Conservation (phyloP, 2,329 filamentous ascomycete species). For the Scedosporium boydii region DNA sequence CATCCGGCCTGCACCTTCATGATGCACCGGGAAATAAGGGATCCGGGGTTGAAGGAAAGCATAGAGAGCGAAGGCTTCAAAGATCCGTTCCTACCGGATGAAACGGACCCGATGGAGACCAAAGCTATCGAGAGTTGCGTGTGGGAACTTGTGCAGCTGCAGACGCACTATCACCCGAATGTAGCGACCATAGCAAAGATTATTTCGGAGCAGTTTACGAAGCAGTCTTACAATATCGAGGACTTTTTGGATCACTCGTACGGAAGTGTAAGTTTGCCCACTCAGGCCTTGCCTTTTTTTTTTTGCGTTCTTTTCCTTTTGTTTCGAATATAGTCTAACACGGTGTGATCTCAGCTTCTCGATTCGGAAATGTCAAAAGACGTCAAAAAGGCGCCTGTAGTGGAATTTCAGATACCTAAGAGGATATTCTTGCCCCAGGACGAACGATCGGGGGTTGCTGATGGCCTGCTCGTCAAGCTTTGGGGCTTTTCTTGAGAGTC, state of each 20-base stretch:
- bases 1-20: slow-evolving; percentile 93
- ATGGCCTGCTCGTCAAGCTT: slow-evolving; percentile 48
- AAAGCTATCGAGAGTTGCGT: slow-evolving; percentile 82
- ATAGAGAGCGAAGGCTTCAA: slow-evolving; percentile 50
- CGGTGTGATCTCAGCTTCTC: slow-evolving; percentile 48
- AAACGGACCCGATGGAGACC: slow-evolving; percentile 77
- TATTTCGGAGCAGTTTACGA: slow-evolving; percentile 93
- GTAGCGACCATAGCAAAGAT: slow-evolving; percentile 91
- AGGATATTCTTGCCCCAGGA: slow-evolving; percentile 57
- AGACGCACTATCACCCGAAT: slow-evolving; percentile 93
- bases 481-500: slow-evolving; percentile 41
- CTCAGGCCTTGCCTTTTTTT: neutral
- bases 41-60: slow-evolving; percentile 44
- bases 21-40: slow-evolving; percentile 69
- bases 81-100: slow-evolving; percentile 70
- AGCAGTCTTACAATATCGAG: slow-evolving; percentile 88
- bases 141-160: slow-evolving; percentile 89
- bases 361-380: slow-evolving; percentile 77
- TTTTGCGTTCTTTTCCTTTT: neutral
- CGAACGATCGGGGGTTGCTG: slow-evolving; percentile 32
- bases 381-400: slow-evolving; percentile 74
- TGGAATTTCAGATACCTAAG: slow-evolving; percentile 93
- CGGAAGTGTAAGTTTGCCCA: slow-evolving; percentile 51
- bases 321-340: neutral
- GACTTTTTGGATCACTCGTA: slow-evolving; percentile 97